Evolutionary conservation across 2,329 filamentous ascomycete species (phyloP).

Genomic region (Paracorniculantispora psalliotae): DNA sequence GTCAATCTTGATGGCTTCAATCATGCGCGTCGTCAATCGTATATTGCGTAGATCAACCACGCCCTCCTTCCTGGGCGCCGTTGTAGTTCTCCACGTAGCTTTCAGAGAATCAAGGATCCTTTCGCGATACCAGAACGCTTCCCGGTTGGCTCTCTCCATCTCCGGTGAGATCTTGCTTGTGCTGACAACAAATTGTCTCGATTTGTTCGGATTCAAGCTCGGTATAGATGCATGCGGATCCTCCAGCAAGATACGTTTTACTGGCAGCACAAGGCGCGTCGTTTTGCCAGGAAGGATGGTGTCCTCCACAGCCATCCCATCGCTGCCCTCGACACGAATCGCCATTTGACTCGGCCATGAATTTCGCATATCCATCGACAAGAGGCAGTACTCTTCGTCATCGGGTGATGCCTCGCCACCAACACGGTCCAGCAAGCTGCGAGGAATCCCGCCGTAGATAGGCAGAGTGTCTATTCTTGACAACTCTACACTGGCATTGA

Average conservation of each 20-base stretch:
- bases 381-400: slow-evolving; percentile 65
- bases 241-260: slow-evolving; percentile 70
- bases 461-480: slow-evolving; percentile 74
- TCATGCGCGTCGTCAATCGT: slow-evolving; percentile 69
- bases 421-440: slow-evolving; percentile 50
- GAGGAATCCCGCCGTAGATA: slow-evolving; percentile 62
- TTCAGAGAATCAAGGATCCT: slow-evolving; percentile 66
- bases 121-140: slow-evolving; percentile 90
- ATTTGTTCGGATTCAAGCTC: slow-evolving; percentile 71
- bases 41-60: slow-evolving; percentile 72
- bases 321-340: slow-evolving; percentile 55
- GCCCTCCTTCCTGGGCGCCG: slow-evolving; percentile 52
- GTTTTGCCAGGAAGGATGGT: slow-evolving; percentile 63
- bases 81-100: slow-evolving; percentile 64
- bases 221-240: slow-evolving; percentile 75
- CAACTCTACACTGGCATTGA: slow-evolving; percentile 85
- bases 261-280: slow-evolving; percentile 67
- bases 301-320: slow-evolving; percentile 46
- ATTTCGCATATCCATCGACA: slow-evolving; percentile 82
- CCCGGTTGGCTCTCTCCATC: slow-evolving; percentile 68
- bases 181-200: slow-evolving; percentile 89
- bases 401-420: slow-evolving; percentile 30
- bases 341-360: slow-evolving; percentile 79
- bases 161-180: slow-evolving; percentile 73
- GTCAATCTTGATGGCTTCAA: slow-evolving; percentile 76